Percentiles rank a stretch among this genome's conserved stretches.
Evolutionary conservation across 2,329 filamentous ascomycete species (phyloP).

Genomic region (Dactylellina sp.): DNA sequence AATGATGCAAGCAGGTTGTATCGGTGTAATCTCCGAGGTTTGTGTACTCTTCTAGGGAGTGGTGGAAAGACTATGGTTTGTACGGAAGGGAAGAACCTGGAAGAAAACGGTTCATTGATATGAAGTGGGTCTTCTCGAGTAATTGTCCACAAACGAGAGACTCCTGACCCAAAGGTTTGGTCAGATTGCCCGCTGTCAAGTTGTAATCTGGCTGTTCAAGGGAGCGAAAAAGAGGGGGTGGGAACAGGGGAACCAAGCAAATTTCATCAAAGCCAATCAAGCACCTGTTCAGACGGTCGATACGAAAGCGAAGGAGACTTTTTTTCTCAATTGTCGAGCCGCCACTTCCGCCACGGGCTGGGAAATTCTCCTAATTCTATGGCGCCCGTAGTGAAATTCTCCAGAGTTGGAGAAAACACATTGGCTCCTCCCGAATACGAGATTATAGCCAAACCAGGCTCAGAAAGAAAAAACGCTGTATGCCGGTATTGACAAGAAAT

Average conservation of each 20-base stretch:
- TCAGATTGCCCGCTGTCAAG: slow-evolving; percentile 56
- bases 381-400: slow-evolving; percentile 33
- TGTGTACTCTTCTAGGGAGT: slow-evolving; percentile 4
- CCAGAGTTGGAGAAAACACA: slow-evolving; percentile 26
- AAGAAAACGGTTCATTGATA: slow-evolving; percentile 18
- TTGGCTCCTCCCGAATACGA: slow-evolving; percentile 9
- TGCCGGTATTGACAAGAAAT: slow-evolving; percentile 9
- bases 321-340: slow-evolving; percentile 31
- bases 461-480: background rate
- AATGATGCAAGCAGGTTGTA: slow-evolving; percentile 43
- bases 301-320: slow-evolving; percentile 18
- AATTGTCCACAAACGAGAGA: slow-evolving; percentile 21
- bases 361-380: slow-evolving; percentile 57
- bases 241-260: slow-evolving; percentile 28
- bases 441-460: slow-evolving; percentile 2
- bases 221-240: background rate
- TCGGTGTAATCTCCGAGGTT: slow-evolving; percentile 40
- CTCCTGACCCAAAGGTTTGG: slow-evolving; percentile 56
- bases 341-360: slow-evolving; percentile 54
- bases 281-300: background rate
- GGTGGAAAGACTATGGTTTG: background rate
- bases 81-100: background rate
- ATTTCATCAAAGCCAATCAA: slow-evolving; percentile 13
- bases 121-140: slow-evolving; percentile 32
- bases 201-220: slow-evolving; percentile 34